Evolutionary conservation across 2,329 filamentous ascomycete genomes (phyloP), one percentile per base, ranked within the genome.

Genomic region (Lasiodiplodia sp.): DNA sequence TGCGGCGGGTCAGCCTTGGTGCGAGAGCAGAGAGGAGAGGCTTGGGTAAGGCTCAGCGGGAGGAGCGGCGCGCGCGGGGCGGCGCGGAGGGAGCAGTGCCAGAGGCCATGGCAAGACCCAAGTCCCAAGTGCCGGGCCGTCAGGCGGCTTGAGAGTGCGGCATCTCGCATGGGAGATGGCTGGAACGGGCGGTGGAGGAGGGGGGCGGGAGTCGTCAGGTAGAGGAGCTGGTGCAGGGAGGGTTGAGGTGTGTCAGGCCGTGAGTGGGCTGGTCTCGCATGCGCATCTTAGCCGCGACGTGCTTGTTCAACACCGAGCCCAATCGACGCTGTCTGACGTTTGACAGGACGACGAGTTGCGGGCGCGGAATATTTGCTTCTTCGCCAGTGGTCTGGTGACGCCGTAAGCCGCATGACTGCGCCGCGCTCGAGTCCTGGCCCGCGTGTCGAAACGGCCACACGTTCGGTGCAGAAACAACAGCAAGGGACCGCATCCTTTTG

Each of bases 211-310:
- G 37, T 58, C 56, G 56, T 23, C 34, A 40, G 34, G 56, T 28
- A 40, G 34, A 60, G 57, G 25, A 14, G 40, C 12, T 5, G 40
- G 58, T 63, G 44, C 58, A 63, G 44, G 58, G 58, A 49, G 58
- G 40, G 11, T 37, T 23, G 60, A 53, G 28, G 16, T 68, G 66
- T 68, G 66, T 62, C 66, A 55, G 55, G 66, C 55, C 28, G 55
- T 68, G 66, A 62, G 34, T 68, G 66, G 66, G 34, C 47, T 28
- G 44, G 66, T 68, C 62, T 68, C 66, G 66, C 56, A 38, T 28
- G 65, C 28, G 28, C 23, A 49, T 38, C 56, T 44, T 53, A 60
- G 31, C 34, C 38, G 53, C 53, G 52, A 38, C 8, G 12, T 10
- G 38, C 52, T 66, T 38, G 40, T 65, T 55, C 34, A 34, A 21